phyloP scores from a whole-genome alignment of 345 rosid genomes.

The Populus simonii region DNA sequence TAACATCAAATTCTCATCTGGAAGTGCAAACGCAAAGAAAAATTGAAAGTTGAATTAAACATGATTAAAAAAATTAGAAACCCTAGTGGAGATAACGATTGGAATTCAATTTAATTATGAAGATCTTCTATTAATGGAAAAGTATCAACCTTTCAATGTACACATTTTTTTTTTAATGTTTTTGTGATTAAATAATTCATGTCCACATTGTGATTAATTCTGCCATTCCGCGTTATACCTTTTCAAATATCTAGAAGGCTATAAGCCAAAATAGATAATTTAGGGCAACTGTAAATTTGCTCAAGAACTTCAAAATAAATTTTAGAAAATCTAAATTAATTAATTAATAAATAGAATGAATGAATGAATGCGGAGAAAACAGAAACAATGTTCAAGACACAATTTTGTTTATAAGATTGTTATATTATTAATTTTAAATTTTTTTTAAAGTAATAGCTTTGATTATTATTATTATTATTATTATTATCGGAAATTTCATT shows the following conservation, averaged over 20 bases:
- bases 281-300: not conserved
- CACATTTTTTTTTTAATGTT: not conserved
- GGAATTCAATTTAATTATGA: not conserved
- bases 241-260: not conserved
- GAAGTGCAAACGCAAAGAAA: not conserved
- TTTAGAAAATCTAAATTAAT: not conserved
- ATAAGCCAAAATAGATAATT: not conserved
- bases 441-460: too few species aligned
- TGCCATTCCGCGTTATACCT: not conserved
- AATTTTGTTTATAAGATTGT: too few species aligned
- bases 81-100: not conserved
- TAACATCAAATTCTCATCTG: not conserved
- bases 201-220: not conserved
- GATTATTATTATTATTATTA: too few species aligned
- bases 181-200: not conserved
- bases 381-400: not conserved
- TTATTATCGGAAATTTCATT: too few species aligned
- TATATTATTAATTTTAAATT: too few species aligned
- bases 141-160: not conserved
- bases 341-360: too few species aligned
- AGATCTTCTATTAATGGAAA: not conserved
- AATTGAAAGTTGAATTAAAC: not conserved
- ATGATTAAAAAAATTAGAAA: not conserved
- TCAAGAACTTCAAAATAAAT: not conserved
- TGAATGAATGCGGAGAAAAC: not conserved